phyloP scores from a whole-genome alignment of 805 yeast genomes.

The Torulaspora quercuum region DNA sequence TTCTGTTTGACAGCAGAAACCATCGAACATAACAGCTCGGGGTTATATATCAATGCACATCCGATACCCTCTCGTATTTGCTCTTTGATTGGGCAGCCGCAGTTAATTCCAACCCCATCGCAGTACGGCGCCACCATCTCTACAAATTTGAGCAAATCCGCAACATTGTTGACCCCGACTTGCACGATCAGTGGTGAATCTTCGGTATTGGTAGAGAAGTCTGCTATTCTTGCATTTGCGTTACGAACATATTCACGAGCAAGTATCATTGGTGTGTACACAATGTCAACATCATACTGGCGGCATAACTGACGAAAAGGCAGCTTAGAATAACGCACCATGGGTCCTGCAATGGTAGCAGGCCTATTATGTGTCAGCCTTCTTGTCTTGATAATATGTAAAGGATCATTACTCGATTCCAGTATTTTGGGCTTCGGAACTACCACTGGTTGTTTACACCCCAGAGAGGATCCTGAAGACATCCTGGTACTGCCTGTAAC shows the following conservation, averaged over 20 bases:
- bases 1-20: constrained; percentile 74
- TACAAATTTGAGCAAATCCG: constrained; percentile 76
- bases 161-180: constrained; percentile 82
- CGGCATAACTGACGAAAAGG: constrained; percentile 84
- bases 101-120: constrained; percentile 91
- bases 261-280: constrained; percentile 92
- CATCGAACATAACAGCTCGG: constrained; percentile 78
- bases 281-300: constrained; percentile 72
- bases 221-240: constrained; percentile 72
- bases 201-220: constrained; percentile 70
- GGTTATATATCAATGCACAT: constrained; percentile 85
- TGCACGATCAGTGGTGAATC: constrained; percentile 82
- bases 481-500: neutral
- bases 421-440: constrained; percentile 32
- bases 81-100: constrained; percentile 96
- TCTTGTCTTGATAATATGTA: constrained; percentile 49
- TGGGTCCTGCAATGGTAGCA: constrained; percentile 80
- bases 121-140: constrained; percentile 87
- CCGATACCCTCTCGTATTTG: constrained; percentile 96
- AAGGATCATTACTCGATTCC: constrained; percentile 49
- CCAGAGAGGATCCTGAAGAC: constrained; percentile 71
- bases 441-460: constrained; percentile 12
- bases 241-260: constrained; percentile 93
- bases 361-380: constrained; percentile 47
- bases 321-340: constrained; percentile 93